Base-by-base conservation (phyloP, 208 protist species). In the Trypanosoma conorhini region DNA sequence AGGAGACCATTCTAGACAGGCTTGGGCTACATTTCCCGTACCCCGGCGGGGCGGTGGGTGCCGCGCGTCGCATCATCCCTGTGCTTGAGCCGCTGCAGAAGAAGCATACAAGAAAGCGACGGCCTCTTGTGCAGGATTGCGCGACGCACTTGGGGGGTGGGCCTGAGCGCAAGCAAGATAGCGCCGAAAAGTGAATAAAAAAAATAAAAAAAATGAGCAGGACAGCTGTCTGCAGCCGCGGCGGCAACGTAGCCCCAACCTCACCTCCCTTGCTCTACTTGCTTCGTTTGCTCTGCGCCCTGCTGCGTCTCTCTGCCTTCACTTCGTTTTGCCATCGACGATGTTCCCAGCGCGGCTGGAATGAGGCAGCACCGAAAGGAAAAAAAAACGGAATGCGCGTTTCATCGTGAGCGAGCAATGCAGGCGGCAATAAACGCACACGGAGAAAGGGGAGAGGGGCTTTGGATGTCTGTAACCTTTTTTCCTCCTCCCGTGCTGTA, bases 1-100 rank as follows among this genome's bases (percentile, higher is more conserved):
- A 90, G 68, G 67, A 80, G 24, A 72, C 83, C 17, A 80, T 91
- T 28, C 56, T 94, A 42, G 88, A 94, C 56, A 76, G 83, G 24
- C 76, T 94, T 19, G 83, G 84, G 4, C 51, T 91, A 21, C 56
- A 30, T n/a, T 74, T 78, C 40, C 88, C 88, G 19, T 90, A 81
- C 59, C 66, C 76, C 13, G 51, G 55, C 3, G 82, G 33, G 24
- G 40, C 81, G 44, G 40, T 85, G 5, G 72, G 70, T 9, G 65
- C 79, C 1, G 80, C 79, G 2, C 57, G 62, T 21, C 51, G 31
- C 15, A 52, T 74, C 24, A 30, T 72, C 3, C 44, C 35, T 17
- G 30, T 5, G 21, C 28, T 71, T 56, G 56, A 80, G 30, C 59
- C 52, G 26, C 28, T 65, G 40, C 30, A 31, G 46, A 26, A 56